Percentiles rank a stretch among this genome's conserved stretches.
These are phyloP conservation scores for Hypomyces rosellus DNA, from an alignment of 2,329 filamentous ascomycete species.

Conservation along the genomic window DNA sequence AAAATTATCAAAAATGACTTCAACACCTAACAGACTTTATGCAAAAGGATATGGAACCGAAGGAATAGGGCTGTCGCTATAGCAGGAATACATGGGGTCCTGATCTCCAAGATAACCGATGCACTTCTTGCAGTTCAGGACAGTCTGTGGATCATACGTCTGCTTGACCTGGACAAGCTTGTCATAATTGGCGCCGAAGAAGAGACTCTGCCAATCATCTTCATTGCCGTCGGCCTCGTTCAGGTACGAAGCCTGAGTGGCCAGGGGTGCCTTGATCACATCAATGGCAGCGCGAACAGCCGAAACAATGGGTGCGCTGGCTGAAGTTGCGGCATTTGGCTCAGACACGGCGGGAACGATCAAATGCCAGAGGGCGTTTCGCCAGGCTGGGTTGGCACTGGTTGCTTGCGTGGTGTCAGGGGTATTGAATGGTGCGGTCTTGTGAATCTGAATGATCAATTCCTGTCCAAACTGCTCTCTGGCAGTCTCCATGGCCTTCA, in stretches of 20 bases:
- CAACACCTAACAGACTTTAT: background rate
- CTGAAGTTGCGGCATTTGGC: constrained; percentile 34
- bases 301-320: constrained; percentile 9
- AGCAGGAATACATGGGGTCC: constrained; percentile 7
- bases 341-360: constrained; percentile 21
- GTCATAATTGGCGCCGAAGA: constrained; percentile 42
- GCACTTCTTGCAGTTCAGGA: constrained; percentile 1
- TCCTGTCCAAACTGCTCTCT: background rate
- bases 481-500: background rate
- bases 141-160: constrained; percentile 38
- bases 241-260: constrained; percentile 31
- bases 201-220: constrained; percentile 35
- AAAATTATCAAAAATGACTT: no score
- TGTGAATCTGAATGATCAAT: background rate
- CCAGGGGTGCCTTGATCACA: background rate
- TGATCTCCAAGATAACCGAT: constrained; percentile 1
- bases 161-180: constrained; percentile 39
- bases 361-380: constrained; percentile 19
- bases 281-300: background rate
- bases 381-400: constrained; percentile 4
- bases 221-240: constrained; percentile 46
- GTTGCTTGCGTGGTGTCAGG: background rate
- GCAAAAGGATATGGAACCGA: background rate
- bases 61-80: background rate
- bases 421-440: constrained; percentile 2